Percentiles rank a stretch among this genome's conserved stretches.
Conservation (phyloP, 805 yeast species). For the Lachancea thermotolerans region DNA sequence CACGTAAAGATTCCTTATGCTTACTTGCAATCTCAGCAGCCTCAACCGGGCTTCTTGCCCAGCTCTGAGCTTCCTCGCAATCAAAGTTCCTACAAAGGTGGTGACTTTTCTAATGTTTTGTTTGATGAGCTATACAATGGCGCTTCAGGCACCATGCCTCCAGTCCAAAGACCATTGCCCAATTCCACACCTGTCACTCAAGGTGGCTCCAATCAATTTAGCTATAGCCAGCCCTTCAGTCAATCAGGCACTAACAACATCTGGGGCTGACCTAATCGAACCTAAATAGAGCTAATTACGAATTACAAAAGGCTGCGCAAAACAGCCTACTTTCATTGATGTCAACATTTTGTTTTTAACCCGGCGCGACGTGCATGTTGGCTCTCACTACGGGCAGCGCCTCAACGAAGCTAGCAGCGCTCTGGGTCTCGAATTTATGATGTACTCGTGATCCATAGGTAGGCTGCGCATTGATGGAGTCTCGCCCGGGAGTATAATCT, state of each 20-base stretch:
- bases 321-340: neutral
- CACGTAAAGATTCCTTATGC: constrained; percentile 19
- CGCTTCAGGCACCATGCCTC: neutral
- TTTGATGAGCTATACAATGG: constrained; percentile 5
- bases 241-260: constrained; percentile 12
- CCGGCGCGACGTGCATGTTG: no score
- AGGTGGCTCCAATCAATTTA: neutral
- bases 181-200: neutral
- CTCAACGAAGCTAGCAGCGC: no score
- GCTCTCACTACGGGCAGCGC: no score
- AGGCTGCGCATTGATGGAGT: no score
- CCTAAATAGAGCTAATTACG: neutral
- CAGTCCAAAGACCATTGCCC: neutral
- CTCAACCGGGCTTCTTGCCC: neutral
- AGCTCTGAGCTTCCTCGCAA: neutral
- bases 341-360: no score
- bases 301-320: neutral
- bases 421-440: no score
- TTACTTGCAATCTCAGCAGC: constrained; percentile 2
- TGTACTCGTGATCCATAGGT: no score
- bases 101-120: neutral
- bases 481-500: no score
- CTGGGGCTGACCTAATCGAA: constrained; percentile 10
- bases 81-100: neutral
- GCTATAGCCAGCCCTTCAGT: constrained; percentile 3